Evolutionary conservation across 2,329 filamentous ascomycete genomes (phyloP).

Genomic region (Samsoniella hepiali): DNA sequence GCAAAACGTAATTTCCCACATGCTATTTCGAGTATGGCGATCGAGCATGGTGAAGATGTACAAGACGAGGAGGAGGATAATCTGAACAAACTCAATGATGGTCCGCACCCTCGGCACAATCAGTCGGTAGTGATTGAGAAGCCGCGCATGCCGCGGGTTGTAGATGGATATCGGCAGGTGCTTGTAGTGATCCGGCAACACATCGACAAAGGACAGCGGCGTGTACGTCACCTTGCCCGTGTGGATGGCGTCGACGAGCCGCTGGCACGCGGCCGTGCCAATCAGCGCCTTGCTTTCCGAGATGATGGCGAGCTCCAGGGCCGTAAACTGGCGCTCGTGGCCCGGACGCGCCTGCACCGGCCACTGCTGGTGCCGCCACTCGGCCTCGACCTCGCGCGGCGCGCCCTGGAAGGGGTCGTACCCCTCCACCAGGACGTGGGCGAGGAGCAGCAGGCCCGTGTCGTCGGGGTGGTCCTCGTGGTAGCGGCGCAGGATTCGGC

Average conservation of each 20-base stretch:
- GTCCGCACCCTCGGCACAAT: conserved; percentile 68
- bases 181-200: conserved; percentile 71
- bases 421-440: conserved; percentile 66
- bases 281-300: conserved; percentile 68
- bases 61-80: conserved; percentile 58
- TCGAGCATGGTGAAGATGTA: conserved; percentile 64
- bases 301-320: conserved; percentile 68
- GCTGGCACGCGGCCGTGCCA: conserved; percentile 63
- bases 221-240: conserved; percentile 67
- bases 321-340: conserved; percentile 57
- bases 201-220: conserved; percentile 66
- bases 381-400: conserved; percentile 53
- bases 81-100: conserved; percentile 62
- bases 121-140: conserved; percentile 69
- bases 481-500: conserved; percentile 62
- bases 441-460: conserved; percentile 60
- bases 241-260: conserved; percentile 68
- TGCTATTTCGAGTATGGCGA: conserved; percentile 47
- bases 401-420: conserved; percentile 72
- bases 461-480: conserved; percentile 64
- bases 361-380: conserved; percentile 42
- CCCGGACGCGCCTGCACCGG: conserved; percentile 37
- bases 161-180: conserved; percentile 67
- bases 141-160: conserved; percentile 60
- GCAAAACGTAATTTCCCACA: conserved; percentile 58